phyloP scores from a whole-genome alignment of 192 early-diverging fungal genomes.

The Backusella australiensis region DNA sequence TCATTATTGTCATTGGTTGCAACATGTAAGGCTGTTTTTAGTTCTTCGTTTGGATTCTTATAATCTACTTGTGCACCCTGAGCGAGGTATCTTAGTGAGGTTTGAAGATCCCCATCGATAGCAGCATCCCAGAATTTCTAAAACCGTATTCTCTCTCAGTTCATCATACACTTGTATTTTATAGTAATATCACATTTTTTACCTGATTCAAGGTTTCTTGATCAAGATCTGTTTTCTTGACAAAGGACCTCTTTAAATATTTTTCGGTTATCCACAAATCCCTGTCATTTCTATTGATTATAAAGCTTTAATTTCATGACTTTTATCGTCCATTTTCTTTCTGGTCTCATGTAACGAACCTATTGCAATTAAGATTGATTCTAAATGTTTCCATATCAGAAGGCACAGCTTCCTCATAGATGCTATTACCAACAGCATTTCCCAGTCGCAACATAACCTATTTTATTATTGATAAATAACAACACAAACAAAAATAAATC shows the following conservation, averaged over 20 bases:
- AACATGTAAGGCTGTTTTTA: slow-evolving; percentile 65
- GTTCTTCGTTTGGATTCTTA: slow-evolving; percentile 56
- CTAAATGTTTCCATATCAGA: slow-evolving; percentile 39
- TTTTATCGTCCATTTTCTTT: background rate
- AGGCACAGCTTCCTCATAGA: slow-evolving; percentile 55
- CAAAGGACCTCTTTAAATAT: slow-evolving; percentile 60
- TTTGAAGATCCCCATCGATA: slow-evolving; percentile 51
- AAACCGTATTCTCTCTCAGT: background rate
- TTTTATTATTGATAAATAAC: slow-evolving; percentile 3
- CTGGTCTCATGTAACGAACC: slow-evolving; percentile 19
- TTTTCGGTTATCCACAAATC: slow-evolving; percentile 66
- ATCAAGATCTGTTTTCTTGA: slow-evolving; percentile 32
- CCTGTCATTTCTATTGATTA: slow-evolving; percentile 43
- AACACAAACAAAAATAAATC: background rate
- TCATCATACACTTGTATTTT: too few relatives aligned
- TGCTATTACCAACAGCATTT: slow-evolving; percentile 62
- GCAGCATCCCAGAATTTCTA: slow-evolving; percentile 62
- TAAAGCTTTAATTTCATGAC: background rate
- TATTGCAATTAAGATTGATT: slow-evolving; percentile 42
- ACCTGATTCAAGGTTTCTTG: slow-evolving; percentile 27
- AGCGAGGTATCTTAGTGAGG: slow-evolving; percentile 61
- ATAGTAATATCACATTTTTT: background rate
- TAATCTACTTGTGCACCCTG: slow-evolving; percentile 71
- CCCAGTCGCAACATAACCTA: slow-evolving; percentile 79
- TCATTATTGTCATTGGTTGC: slow-evolving; percentile 65